A percentile compares a stretch with the other conserved stretches of the same genome.
Evolutionary conservation across 805 yeast species (phyloP).

Genomic region (Martiniozyma abietophila): DNA sequence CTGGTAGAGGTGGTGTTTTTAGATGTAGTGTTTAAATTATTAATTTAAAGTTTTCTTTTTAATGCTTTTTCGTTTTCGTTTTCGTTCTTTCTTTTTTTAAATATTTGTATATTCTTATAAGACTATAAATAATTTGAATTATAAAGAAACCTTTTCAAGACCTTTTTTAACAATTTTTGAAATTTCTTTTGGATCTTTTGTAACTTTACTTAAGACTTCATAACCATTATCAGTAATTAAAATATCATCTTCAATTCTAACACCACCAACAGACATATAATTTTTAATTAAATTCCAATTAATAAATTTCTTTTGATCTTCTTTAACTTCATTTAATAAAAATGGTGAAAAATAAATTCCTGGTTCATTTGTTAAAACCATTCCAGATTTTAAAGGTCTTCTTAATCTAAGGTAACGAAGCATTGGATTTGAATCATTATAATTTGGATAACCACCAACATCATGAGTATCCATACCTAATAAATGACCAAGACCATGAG

Average conservation of each 20-base stretch:
- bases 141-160: constrained; percentile 21
- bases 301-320: constrained; percentile 46
- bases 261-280: constrained; percentile 92
- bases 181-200: constrained; percentile 81
- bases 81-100: background rate
- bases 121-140: background rate
- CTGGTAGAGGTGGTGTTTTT: constrained; percentile 74
- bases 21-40: constrained; percentile 51
- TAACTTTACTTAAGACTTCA: constrained; percentile 74
- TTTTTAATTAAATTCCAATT: constrained; percentile 57
- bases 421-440: constrained; percentile 72
- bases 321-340: constrained; percentile 40
- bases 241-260: constrained; percentile 90
- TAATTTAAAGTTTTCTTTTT: background rate
- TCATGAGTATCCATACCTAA: constrained; percentile 96
- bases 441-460: constrained; percentile 83
- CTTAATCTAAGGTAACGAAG: constrained; percentile 73
- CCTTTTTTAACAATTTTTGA: constrained; percentile 69
- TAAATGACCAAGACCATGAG: constrained; percentile 93
- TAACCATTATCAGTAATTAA: constrained; percentile 66
- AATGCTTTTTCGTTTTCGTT: background rate
- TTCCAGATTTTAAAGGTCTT: constrained; percentile 57
- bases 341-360: constrained; percentile 88
- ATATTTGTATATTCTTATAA: background rate
- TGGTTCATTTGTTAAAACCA: constrained; percentile 94